phyloP scores from a whole-genome alignment of 2,329 filamentous ascomycete genomes.

The Ophiostoma piceae region DNA sequence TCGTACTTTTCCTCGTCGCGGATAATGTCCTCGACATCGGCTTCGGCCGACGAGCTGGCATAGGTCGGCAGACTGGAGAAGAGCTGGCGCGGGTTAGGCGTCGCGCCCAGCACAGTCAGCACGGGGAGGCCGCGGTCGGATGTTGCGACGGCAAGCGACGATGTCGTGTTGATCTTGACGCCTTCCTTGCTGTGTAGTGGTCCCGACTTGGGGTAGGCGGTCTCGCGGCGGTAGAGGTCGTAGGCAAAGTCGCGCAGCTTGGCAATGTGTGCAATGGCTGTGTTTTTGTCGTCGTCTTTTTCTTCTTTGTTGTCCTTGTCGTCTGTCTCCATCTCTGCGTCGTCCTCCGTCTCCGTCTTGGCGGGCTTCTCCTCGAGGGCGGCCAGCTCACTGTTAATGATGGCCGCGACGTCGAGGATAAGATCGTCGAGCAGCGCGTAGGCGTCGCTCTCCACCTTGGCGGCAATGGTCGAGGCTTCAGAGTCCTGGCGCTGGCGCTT shows the following conservation, averaged over 20 bases:
- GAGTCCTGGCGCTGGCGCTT: conserved; percentile 56
- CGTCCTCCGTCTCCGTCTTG: neutral
- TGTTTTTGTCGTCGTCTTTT: conserved; percentile 30
- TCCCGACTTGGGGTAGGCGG: conserved; percentile 44
- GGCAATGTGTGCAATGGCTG: conserved; percentile 42
- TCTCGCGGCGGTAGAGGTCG: conserved; percentile 58
- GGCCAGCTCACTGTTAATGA: conserved; percentile 37
- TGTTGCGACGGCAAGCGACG: conserved; percentile 24
- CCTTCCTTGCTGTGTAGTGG: conserved; percentile 26
- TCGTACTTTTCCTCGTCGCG: conserved; percentile 25
- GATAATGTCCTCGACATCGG: conserved; percentile 53
- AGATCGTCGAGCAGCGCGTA: conserved; percentile 62
- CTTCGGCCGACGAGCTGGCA: conserved; percentile 26
- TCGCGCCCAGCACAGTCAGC: conserved; percentile 71
- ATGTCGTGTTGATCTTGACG: conserved; percentile 11
- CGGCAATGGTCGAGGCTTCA: conserved; percentile 41
- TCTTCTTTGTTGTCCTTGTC: conserved; percentile 2
- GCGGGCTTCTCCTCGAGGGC: conserved; percentile 38
- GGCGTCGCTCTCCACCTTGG: conserved; percentile 47
- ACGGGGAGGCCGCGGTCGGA: conserved; percentile 46
- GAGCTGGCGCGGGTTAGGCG: conserved; percentile 67
- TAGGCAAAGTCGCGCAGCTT: conserved; percentile 60
- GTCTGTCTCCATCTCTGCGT: neutral
- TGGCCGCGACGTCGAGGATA: conserved; percentile 48
- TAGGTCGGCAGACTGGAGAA: conserved; percentile 72